Evolutionary conservation across 257 asterid species (phyloP).

Genomic region (Gentiana macrophylla): DNA sequence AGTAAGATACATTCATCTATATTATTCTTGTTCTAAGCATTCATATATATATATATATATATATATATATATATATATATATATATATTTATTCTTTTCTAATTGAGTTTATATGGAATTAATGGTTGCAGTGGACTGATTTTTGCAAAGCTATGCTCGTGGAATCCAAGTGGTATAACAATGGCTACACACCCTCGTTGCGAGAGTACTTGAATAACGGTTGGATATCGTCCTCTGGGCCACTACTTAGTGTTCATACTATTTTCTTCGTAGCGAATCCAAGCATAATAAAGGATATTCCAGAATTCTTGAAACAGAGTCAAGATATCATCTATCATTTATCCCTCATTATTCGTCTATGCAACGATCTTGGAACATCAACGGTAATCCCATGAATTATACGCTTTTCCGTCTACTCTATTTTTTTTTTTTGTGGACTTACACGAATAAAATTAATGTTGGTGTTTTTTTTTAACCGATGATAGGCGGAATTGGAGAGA

Average conservation of each 20-base stretch:
- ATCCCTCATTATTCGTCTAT: too few relatives aligned
- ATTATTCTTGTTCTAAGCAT: neutral
- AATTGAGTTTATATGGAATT: slow-evolving; percentile 42
- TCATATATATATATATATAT: slow-evolving; percentile 22
- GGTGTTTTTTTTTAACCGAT: too few relatives aligned
- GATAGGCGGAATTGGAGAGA: slow-evolving; percentile 34
- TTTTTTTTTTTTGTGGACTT: neutral
- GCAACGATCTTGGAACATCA: slow-evolving; percentile 26
- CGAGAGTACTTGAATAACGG: slow-evolving; percentile 18
- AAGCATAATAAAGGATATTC: neutral
- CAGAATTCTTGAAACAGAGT: slow-evolving; percentile 11
- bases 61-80: slow-evolving; percentile 25
- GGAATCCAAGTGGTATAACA: neutral
- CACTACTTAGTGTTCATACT: slow-evolving; percentile 27
- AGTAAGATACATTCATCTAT: slow-evolving; percentile 15
- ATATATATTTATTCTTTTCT: slow-evolving; percentile 41
- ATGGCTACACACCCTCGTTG: slow-evolving; percentile 37
- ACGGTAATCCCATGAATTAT: slow-evolving; percentile 13
- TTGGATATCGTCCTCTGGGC: too few relatives aligned
- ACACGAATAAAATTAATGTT: too few relatives aligned
- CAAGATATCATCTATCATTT: neutral
- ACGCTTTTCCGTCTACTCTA: neutral
- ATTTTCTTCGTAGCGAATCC: slow-evolving; percentile 25
- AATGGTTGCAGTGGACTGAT: slow-evolving; percentile 23
- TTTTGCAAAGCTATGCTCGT: too few relatives aligned